Conservation (phyloP, 257 asterid species). For the Prunella vulgaris region DNA sequence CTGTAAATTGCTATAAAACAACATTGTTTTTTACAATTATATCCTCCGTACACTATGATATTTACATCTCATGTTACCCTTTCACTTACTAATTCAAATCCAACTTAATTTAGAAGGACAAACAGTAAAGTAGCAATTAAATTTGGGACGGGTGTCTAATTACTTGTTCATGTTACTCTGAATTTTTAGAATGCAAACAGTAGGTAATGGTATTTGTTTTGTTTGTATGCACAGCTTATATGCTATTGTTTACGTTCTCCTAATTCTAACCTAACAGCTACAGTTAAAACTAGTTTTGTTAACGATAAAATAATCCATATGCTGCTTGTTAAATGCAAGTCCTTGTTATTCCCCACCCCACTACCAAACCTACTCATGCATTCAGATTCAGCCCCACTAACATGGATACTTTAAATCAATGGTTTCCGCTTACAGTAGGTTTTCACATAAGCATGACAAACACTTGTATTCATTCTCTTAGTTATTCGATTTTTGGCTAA, state of each 20-base stretch:
- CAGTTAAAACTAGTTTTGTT: conserved; percentile 1
- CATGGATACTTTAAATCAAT: neutral
- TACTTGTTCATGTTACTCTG: neutral
- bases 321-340: neutral
- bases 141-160: too few species aligned
- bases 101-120: too few species aligned
- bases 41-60: too few species aligned
- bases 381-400: neutral
- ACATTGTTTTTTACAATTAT: too few species aligned
- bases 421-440: neutral
- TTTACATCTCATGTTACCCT: too few species aligned
- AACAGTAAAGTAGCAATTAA: too few species aligned
- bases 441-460: conserved; percentile 12
- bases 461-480: neutral
- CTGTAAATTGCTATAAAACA: too few species aligned
- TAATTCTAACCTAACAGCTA: neutral
- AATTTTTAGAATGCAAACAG: neutral
- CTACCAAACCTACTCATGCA: too few species aligned
- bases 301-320: neutral
- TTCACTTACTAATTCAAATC: too few species aligned
- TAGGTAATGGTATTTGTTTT: neutral
- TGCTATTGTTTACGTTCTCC: neutral
- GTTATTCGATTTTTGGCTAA: neutral
- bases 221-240: neutral
- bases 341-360: too few species aligned